Percentiles rank a stretch among this genome's conserved stretches.
Conservation (phyloP, 352 stramenopile genomes). For the Pythium aquatile region DNA sequence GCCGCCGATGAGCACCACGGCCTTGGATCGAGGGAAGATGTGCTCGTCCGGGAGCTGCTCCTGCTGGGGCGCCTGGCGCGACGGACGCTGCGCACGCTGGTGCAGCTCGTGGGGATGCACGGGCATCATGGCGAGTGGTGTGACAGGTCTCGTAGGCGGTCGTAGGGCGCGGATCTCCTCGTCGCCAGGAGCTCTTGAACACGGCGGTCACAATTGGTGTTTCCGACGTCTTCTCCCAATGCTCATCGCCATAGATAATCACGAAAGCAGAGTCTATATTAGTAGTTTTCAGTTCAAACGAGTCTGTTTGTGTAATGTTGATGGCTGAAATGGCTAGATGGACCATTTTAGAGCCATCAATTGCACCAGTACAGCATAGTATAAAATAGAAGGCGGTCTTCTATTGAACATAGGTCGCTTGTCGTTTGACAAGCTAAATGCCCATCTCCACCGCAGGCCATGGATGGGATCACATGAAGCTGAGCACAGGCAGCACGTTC, state of each 20-base stretch:
- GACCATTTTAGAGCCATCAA: not conserved
- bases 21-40: conserved; percentile 76
- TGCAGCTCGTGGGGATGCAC: conserved; percentile 27
- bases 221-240: conserved; percentile 25
- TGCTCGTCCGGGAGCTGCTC: conserved; percentile 33
- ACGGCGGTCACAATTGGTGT: conserved; percentile 1
- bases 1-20: conserved; percentile 85
- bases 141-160: not conserved
- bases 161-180: not conserved
- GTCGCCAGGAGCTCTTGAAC: conserved; percentile 7
- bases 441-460: not conserved
- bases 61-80: conserved; percentile 20
- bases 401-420: not conserved
- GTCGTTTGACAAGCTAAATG: not conserved
- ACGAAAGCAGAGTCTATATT: not conserved
- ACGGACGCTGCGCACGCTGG: conserved; percentile 12
- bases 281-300: not conserved
- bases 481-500: conserved; percentile 35
- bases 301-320: conserved; percentile 10
- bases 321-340: conserved; percentile 26
- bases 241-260: conserved; percentile 20
- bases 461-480: conserved; percentile 19
- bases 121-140: conserved; percentile 20
- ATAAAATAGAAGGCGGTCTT: not conserved
- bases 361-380: not conserved